Conservation (phyloP, 2,329 filamentous ascomycete species). For the Zymoseptoria passerinii region DNA sequence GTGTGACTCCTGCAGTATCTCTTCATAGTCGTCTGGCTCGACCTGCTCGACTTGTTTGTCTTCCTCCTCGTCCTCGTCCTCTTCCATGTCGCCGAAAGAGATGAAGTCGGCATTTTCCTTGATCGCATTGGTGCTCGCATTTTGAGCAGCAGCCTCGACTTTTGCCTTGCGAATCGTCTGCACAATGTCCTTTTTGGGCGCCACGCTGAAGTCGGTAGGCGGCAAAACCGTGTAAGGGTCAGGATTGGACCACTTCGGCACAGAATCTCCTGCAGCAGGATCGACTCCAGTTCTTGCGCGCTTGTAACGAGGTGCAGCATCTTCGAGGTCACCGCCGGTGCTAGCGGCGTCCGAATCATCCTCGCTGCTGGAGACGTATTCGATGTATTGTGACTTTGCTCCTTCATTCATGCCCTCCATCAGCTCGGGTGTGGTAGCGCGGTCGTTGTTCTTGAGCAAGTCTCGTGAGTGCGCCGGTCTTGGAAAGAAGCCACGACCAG, state of each 20-base stretch:
- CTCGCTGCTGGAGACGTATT: slow-evolving; percentile 34
- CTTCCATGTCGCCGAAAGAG: slow-evolving; percentile 49
- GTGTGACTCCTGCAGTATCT: not conserved
- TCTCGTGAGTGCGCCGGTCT: slow-evolving; percentile 37
- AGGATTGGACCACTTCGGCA: slow-evolving; percentile 88
- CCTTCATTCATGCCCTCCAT: slow-evolving; percentile 35
- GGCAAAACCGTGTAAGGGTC: slow-evolving; percentile 87
- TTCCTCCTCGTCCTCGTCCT: slow-evolving; percentile 28
- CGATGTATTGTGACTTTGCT: slow-evolving; percentile 35
- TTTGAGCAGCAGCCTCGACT: slow-evolving; percentile 52
- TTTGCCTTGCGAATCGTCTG: slow-evolving; percentile 87
- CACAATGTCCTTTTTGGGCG: slow-evolving; percentile 79
- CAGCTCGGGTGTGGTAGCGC: slow-evolving; percentile 38
- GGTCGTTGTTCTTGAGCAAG: slow-evolving; percentile 33
- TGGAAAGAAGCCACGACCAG: slow-evolving; percentile 16
- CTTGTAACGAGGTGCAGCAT: slow-evolving; percentile 24
- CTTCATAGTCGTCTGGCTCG: slow-evolving; percentile 15
- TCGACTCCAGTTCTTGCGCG: slow-evolving; percentile 22
- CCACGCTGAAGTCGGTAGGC: slow-evolving; percentile 61
- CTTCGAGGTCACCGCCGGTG: slow-evolving; percentile 13
- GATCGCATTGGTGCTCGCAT: slow-evolving; percentile 29
- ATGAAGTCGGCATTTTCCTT: slow-evolving; percentile 70
- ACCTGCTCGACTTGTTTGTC: slow-evolving; percentile 12
- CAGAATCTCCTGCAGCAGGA: slow-evolving; percentile 27
- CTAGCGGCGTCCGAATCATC: slow-evolving; percentile 25